These are phyloP conservation scores for Ochetophila trinervis DNA, from an alignment of 306 rosid genomes.

Conservation along the genomic window DNA sequence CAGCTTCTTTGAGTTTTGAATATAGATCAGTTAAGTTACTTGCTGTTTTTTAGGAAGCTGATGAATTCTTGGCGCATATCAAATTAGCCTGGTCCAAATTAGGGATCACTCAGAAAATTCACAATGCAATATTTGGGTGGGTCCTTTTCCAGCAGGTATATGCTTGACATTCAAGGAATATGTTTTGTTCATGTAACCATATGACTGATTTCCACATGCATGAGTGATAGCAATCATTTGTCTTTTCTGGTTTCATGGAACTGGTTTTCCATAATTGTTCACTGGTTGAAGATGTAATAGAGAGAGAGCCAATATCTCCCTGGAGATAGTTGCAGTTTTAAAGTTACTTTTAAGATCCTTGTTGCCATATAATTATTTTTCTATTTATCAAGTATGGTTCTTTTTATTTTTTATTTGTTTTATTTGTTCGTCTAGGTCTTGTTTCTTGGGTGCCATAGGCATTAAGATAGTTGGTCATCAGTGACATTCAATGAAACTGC, in stretches of 20 bases:
- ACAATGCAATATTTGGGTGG: conserved; percentile 45
- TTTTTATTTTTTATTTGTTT: too few relatives aligned
- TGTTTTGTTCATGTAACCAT: conserved; percentile 11
- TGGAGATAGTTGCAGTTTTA: background rate
- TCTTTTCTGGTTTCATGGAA: background rate
- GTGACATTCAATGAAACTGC: background rate
- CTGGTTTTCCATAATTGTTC: background rate
- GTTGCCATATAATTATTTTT: background rate
- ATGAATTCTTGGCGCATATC: conserved; percentile 35
- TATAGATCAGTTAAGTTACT: conserved; percentile 11
- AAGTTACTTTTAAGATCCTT: background rate
- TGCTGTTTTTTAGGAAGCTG: conserved; percentile 38
- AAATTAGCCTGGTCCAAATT: conserved; percentile 50
- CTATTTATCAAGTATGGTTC: too few relatives aligned
- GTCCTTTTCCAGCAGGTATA: conserved; percentile 58
- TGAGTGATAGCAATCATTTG: conserved; percentile 1
- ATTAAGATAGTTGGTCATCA: background rate
- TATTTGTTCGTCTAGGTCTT: background rate
- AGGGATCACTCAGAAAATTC: conserved; percentile 50
- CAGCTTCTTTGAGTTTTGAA: conserved; percentile 6
- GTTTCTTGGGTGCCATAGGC: background rate
- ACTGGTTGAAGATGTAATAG: background rate
- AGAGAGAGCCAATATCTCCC: background rate
- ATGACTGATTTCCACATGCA: background rate
- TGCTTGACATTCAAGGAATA: background rate